phyloP scores from a whole-genome alignment of 768 basidiomycete species.

The Agaricus blazei region DNA sequence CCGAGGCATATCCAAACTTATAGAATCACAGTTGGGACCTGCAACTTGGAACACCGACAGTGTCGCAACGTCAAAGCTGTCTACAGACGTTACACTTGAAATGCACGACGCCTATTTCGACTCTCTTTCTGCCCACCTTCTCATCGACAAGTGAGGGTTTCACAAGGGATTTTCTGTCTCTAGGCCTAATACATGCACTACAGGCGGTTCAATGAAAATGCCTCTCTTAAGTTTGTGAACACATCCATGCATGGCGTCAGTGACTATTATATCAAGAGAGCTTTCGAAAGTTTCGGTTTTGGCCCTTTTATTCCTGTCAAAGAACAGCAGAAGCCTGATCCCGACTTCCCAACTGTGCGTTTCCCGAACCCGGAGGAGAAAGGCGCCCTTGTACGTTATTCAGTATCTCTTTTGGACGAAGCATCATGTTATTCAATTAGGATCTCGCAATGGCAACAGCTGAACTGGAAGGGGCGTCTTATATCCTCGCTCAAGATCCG shows the following conservation, averaged over 20 bases:
- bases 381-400: conserved; percentile 38
- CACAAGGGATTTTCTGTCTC: not conserved
- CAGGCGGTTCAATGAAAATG: conserved; percentile 32
- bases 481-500: conserved; percentile 87
- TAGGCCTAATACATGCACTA: not conserved
- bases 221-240: conserved; percentile 63
- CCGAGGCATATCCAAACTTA: conserved; percentile 63
- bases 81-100: conserved; percentile 51
- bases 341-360: conserved; percentile 78
- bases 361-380: conserved; percentile 93
- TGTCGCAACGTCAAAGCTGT: conserved; percentile 37
- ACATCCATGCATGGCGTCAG: conserved; percentile 92
- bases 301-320: conserved; percentile 52
- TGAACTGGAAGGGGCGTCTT: conserved; percentile 40
- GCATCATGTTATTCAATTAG: conserved; percentile 28
- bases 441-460: conserved; percentile 69
- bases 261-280: conserved; percentile 52
- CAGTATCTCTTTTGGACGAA: not conserved
- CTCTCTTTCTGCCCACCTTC: conserved; percentile 25
- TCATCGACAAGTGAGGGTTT: conserved; percentile 18
- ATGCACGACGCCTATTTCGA: conserved; percentile 57
- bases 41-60: conserved; percentile 33
- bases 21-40: conserved; percentile 56
- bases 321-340: conserved; percentile 71
- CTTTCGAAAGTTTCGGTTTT: conserved; percentile 58